These are phyloP conservation scores for Amanita brunnescens DNA, from an alignment of 768 basidiomycete species.

Conservation along the genomic window DNA sequence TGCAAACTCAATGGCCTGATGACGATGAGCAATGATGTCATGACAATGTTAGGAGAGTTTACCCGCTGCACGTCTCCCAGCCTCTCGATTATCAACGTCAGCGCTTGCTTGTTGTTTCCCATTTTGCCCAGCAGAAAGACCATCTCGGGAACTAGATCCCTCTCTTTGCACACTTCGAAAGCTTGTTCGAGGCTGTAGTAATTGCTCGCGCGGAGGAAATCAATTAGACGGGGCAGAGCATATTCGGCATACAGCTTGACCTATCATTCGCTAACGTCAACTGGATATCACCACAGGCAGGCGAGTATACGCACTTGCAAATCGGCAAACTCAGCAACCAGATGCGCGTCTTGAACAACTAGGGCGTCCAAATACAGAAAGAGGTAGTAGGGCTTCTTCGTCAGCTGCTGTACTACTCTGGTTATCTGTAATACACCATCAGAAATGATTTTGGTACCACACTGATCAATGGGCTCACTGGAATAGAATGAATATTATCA, in stretches of 20 bases:
- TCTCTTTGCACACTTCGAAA: conserved; percentile 74
- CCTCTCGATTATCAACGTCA: conserved; percentile 91
- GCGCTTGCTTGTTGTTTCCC: conserved; percentile 94
- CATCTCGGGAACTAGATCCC: conserved; percentile 91
- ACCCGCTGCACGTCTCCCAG: conserved; percentile 88
- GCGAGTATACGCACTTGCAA: conserved; percentile 50
- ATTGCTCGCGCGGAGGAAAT: conserved; percentile 85
- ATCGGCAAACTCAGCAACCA: conserved; percentile 78
- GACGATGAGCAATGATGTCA: not conserved
- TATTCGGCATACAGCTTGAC: conserved; percentile 91
- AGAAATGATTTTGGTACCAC: not conserved
- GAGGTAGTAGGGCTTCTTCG: conserved; percentile 66
- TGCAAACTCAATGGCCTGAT: conserved; percentile 92
- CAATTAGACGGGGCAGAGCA: conserved; percentile 69
- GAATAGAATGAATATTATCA: conserved; percentile 93
- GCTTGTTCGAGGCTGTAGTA: conserved; percentile 93
- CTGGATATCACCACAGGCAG: not conserved
- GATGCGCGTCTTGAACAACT: conserved; percentile 76
- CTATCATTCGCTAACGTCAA: conserved; percentile 22
- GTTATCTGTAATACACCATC: conserved; percentile 45
- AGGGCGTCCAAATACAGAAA: conserved; percentile 92
- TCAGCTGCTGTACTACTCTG: conserved; percentile 83
- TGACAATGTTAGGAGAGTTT: conserved; percentile 15
- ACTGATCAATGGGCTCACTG: conserved; percentile 39
- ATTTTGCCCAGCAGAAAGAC: conserved; percentile 95